Percentiles rank a stretch among this genome's conserved stretches.
These are phyloP conservation scores for Pyrenochaeta sp. DNA, from an alignment of 2,329 filamentous ascomycete genomes.

Conservation along the genomic window DNA sequence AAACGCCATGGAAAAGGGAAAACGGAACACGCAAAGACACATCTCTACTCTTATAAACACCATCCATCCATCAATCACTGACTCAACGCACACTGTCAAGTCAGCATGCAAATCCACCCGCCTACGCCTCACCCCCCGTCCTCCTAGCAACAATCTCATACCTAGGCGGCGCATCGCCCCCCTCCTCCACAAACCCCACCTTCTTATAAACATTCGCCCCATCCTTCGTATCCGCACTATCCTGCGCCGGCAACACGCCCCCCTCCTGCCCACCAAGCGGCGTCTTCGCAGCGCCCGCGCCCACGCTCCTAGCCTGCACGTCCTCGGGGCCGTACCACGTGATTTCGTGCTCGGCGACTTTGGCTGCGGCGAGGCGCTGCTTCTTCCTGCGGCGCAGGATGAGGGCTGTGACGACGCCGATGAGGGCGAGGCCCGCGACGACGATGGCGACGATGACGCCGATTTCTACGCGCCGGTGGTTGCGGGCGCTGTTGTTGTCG, in stretches of 20 bases:
- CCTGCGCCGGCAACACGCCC: not conserved
- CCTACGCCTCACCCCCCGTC: too few relatives aligned
- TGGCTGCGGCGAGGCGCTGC: not conserved
- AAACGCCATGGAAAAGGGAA: too few relatives aligned
- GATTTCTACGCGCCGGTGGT: constrained; percentile 2
- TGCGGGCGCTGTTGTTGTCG: not conserved
- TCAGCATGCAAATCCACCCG: too few relatives aligned
- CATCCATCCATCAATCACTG: too few relatives aligned
- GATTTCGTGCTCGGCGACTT: not conserved
- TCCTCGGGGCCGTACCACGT: constrained; percentile 1
- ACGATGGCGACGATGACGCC: constrained; percentile 3
- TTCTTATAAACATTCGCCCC: constrained; percentile 1
- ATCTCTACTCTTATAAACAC: too few relatives aligned
- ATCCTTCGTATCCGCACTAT: not conserved
- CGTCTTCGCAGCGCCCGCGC: not conserved
- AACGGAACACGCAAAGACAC: too few relatives aligned
- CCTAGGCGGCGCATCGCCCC: not conserved
- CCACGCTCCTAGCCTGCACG: not conserved
- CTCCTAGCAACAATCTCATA: not conserved
- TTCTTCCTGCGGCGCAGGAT: not conserved
- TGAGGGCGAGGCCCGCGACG: not conserved
- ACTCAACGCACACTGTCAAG: too few relatives aligned
- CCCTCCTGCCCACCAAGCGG: constrained; percentile 1
- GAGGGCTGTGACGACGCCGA: not conserved
- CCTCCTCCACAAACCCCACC: not conserved